Evolutionary conservation across 805 yeast species (phyloP).

Genomic region (Kregervanrija pseudodelftensis): DNA sequence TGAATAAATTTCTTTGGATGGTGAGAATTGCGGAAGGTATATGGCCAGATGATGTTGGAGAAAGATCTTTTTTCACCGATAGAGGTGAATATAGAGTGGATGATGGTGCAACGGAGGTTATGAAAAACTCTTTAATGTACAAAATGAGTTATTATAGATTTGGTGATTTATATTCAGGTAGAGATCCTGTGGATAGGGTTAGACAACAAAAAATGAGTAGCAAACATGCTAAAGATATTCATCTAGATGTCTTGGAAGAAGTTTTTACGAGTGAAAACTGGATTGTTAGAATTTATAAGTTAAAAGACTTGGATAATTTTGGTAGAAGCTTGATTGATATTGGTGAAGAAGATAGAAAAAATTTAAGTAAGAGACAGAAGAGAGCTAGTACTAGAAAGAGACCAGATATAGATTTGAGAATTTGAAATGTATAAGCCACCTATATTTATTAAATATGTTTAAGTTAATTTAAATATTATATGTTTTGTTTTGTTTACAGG

Average conservation of each 20-base stretch:
- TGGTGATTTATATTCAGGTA: constrained; percentile 58
- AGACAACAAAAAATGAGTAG: constrained; percentile 57
- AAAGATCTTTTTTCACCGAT: constrained; percentile 74
- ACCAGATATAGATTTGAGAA: constrained; percentile 25
- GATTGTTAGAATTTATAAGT: constrained; percentile 91
- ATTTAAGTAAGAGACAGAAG: constrained; percentile 19
- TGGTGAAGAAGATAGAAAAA: constrained; percentile 40
- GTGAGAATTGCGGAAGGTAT: constrained; percentile 97
- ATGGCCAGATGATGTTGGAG: constrained; percentile 98
- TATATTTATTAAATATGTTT: too few relatives aligned
- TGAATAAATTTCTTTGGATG: constrained; percentile 98
- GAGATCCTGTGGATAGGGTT: constrained; percentile 73
- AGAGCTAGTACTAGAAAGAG: constrained; percentile 21
- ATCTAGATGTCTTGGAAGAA: constrained; percentile 79
- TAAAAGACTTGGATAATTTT: constrained; percentile 78
- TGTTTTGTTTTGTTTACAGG: too few relatives aligned
- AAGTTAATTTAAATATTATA: too few relatives aligned
- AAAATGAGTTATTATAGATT: constrained; percentile 89
- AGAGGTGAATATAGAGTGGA: constrained; percentile 88
- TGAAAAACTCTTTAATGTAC: constrained; percentile 89
- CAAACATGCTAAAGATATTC: constrained; percentile 33
- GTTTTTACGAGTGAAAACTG: constrained; percentile 94
- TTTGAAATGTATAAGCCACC: constrained; percentile 6
- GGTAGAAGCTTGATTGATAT: constrained; percentile 72
- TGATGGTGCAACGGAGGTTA: constrained; percentile 68